Conservation (phyloP, 164 flowering plant species). For the Sedum album region DNA sequence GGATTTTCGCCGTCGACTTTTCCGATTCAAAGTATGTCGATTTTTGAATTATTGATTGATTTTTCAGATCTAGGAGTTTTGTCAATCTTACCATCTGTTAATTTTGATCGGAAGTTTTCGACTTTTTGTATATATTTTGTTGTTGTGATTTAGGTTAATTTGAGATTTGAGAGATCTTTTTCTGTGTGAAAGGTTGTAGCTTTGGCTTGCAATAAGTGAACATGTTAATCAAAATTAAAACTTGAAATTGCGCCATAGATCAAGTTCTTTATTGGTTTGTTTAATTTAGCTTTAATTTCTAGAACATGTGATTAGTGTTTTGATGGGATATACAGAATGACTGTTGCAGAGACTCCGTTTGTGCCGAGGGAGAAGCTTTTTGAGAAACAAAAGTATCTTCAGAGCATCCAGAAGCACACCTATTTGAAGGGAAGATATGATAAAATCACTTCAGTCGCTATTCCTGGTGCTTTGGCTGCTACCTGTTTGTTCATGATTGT, state of each 20-base stretch:
- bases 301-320: background rate
- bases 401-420: slow-evolving; percentile 39
- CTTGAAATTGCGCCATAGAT: background rate
- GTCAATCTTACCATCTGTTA: background rate
- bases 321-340: slow-evolving; percentile 21
- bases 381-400: slow-evolving; percentile 41
- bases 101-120: background rate
- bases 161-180: no score
- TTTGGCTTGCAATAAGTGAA: no score
- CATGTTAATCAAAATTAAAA: no score
- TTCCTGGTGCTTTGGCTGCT: slow-evolving; percentile 42
- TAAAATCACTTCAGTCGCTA: slow-evolving; percentile 52
- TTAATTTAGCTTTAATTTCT: no score
- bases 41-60: background rate
- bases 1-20: background rate
- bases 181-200: no score
- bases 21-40: background rate
- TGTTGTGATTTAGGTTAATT: no score
- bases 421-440: slow-evolving; percentile 46
- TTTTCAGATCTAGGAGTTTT: background rate
- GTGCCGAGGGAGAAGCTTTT: slow-evolving; percentile 39
- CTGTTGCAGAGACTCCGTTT: slow-evolving; percentile 29
- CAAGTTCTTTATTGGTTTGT: background rate
- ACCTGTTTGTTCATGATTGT: slow-evolving; percentile 31
- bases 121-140: no score